phyloP scores from a whole-genome alignment of 2,329 filamentous ascomycete genomes.

The Davidsoniella neocaledoniae region DNA sequence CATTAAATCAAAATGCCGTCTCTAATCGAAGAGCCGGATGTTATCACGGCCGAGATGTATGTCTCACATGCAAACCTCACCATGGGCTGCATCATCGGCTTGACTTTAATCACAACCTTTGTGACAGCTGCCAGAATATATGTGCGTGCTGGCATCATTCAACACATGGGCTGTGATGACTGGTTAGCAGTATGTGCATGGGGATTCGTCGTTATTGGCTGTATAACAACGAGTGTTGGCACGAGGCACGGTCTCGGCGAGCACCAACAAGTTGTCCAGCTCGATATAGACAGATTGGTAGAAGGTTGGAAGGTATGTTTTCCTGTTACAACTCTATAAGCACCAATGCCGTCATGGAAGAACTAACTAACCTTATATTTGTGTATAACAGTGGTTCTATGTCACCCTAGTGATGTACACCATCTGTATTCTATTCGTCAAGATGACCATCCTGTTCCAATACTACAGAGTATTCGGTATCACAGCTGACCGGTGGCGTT shows the following conservation, averaged over 20 bases:
- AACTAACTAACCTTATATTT: not conserved
- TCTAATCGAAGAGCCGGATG: not conserved
- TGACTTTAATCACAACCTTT: slow-evolving; percentile 15
- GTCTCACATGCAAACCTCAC: slow-evolving; percentile 12
- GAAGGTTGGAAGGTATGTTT: slow-evolving; percentile 14
- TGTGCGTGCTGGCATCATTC: slow-evolving; percentile 17
- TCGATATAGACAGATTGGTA: slow-evolving; percentile 10
- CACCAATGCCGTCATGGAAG: not conserved
- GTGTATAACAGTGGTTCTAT: slow-evolving; percentile 13
- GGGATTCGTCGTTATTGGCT: slow-evolving; percentile 7
- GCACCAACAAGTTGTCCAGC: slow-evolving; percentile 16
- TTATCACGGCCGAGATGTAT: slow-evolving; percentile 3
- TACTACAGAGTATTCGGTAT: slow-evolving; percentile 20
- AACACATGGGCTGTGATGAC: slow-evolving; percentile 17
- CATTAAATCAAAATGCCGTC: slow-evolving; percentile 1
- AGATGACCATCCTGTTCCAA: slow-evolving; percentile 20
- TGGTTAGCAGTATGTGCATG: slow-evolving; percentile 17
- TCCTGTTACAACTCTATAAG: too few relatives aligned
- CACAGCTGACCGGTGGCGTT: slow-evolving; percentile 15
- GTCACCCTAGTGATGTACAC: slow-evolving; percentile 19
- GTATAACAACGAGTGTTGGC: slow-evolving; percentile 10
- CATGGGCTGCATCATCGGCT: slow-evolving; percentile 16
- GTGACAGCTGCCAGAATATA: slow-evolving; percentile 18
- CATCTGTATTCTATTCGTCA: slow-evolving; percentile 19
- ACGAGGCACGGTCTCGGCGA: slow-evolving; percentile 17